phyloP scores from a whole-genome alignment of 176 grass and related monocot species.

The Panicum miliaceum region DNA sequence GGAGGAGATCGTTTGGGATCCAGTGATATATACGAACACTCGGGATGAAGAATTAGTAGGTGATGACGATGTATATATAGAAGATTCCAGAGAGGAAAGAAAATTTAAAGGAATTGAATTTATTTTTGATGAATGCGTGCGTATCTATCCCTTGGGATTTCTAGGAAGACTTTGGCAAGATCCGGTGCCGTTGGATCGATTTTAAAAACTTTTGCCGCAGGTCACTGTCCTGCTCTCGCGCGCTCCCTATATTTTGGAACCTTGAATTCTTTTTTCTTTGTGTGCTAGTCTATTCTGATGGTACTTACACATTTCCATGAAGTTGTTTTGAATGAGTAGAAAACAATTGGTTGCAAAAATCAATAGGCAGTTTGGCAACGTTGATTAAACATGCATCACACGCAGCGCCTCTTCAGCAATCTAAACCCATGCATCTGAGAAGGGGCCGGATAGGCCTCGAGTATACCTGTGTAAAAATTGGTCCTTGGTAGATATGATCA shows the following conservation, averaged over 20 bases:
- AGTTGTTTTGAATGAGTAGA: too few relatives aligned
- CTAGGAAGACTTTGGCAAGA: not conserved
- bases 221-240: not conserved
- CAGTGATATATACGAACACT: not conserved
- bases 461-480: too few relatives aligned
- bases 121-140: not conserved
- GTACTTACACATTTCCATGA: too few relatives aligned
- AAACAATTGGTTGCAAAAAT: too few relatives aligned
- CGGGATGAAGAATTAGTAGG: not conserved
- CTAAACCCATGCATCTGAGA: too few relatives aligned
- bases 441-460: too few relatives aligned
- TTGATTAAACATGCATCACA: too few relatives aligned
- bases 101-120: not conserved
- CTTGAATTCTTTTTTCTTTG: not conserved
- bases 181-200: not conserved
- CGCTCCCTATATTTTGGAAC: conserved; percentile 12
- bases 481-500: too few relatives aligned
- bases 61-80: too few relatives aligned
- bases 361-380: too few relatives aligned
- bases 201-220: not conserved
- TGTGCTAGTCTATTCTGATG: not conserved
- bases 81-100: not conserved
- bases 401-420: too few relatives aligned
- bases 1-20: too few relatives aligned
- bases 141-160: not conserved